Evolutionary conservation across 352 stramenopile species (phyloP).

Genomic region (Globisporangium spiculum): DNA sequence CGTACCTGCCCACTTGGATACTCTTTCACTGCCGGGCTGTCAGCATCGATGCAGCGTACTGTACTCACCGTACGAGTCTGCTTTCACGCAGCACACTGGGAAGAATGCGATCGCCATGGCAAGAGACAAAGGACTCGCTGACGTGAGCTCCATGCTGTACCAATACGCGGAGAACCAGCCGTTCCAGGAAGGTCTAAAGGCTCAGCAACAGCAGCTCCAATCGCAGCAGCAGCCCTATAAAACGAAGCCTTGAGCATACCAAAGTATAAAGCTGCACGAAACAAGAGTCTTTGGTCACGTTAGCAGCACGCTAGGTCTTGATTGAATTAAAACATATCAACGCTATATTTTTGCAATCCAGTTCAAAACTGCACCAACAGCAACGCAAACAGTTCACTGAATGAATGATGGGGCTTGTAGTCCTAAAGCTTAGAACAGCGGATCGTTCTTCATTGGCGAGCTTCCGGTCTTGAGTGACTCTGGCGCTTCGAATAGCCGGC

Average conservation of each 20-base stretch:
- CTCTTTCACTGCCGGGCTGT: not conserved
- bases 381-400: slow-evolving; percentile 5
- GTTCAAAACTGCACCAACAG: not conserved
- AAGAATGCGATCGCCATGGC: slow-evolving; percentile 52
- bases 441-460: slow-evolving; percentile 78
- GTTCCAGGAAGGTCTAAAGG: slow-evolving; percentile 23
- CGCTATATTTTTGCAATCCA: not conserved
- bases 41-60: not conserved
- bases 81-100: slow-evolving; percentile 34
- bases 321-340: not conserved
- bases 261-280: not conserved
- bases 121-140: slow-evolving; percentile 15
- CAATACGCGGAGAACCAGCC: slow-evolving; percentile 32
- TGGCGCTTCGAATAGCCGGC: slow-evolving; percentile 67
- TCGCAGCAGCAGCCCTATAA: not conserved
- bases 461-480: slow-evolving; percentile 76
- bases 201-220: slow-evolving; percentile 1
- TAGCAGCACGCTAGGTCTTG: not conserved
- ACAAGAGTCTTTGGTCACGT: not conserved
- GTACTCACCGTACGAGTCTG: not conserved
- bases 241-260: not conserved
- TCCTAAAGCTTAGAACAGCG: slow-evolving; percentile 49
- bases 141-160: slow-evolving; percentile 30
- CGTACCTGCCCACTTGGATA: not conserved
- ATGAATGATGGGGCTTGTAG: not conserved